Percentiles rank a stretch among this genome's conserved stretches.
Conservation (phyloP, 495 filamentous ascomycete genomes). For the Aspergillus hancockii region DNA sequence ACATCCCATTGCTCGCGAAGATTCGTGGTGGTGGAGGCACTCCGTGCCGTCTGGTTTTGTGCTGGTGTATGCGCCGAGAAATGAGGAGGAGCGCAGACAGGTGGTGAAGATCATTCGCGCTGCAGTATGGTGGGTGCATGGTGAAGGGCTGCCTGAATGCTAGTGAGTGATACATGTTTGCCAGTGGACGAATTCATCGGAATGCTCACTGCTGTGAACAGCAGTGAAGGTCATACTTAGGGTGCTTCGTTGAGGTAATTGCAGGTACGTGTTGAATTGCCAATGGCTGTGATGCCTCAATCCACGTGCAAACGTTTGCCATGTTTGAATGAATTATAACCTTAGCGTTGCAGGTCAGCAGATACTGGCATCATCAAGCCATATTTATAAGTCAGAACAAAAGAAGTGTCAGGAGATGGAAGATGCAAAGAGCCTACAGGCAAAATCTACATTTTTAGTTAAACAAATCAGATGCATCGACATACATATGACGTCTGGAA, state of each 20-base stretch:
- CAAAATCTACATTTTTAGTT: conserved; percentile 11
- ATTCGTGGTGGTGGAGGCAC: conserved; percentile 43
- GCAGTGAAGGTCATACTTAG: no score
- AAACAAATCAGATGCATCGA: conserved; percentile 5
- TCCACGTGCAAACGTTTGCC: not conserved
- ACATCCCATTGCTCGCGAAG: conserved; percentile 72
- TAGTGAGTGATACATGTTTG: conserved; percentile 12
- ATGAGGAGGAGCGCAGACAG: conserved; percentile 61
- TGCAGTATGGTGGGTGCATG: conserved; percentile 66
- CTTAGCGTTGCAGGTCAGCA: not conserved
- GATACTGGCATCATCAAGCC: no score
- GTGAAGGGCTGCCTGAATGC: conserved; percentile 25
- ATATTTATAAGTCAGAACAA: not conserved
- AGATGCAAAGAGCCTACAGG: conserved; percentile 4
- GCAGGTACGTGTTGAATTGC: no score
- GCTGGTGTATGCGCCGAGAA: conserved; percentile 79
- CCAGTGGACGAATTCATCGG: no score
- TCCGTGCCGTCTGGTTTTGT: conserved; percentile 71
- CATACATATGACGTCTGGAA: conserved; percentile 5
- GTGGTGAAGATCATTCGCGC: conserved; percentile 71
- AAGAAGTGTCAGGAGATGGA: conserved; percentile 6
- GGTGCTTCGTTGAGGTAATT: no score
- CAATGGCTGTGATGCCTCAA: not conserved
- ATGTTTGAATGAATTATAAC: not conserved
- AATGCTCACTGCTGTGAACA: no score